These are phyloP conservation scores for Climacium dendroides DNA, from an alignment of 225 moss, liverwort and hornwort species.

Conservation along the genomic window DNA sequence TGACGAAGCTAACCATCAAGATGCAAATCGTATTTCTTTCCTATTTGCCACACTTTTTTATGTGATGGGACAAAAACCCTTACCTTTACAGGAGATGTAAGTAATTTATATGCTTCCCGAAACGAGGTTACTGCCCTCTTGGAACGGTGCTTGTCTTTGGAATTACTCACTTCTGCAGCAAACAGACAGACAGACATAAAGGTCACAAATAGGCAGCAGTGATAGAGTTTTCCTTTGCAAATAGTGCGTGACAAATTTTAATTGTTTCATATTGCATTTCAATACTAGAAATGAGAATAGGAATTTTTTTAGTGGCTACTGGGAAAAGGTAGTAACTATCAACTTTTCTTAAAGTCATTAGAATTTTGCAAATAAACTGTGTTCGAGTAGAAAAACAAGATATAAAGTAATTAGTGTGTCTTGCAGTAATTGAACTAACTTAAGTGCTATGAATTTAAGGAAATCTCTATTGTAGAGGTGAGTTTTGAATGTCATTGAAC, in stretches of 20 bases:
- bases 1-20: background rate
- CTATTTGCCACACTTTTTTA: background rate
- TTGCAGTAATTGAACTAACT: background rate
- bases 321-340: background rate
- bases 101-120: constrained; percentile 57
- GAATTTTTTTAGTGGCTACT: background rate
- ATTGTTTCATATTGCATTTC: background rate
- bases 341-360: background rate
- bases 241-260: background rate
- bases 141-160: background rate
- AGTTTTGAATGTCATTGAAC: background rate
- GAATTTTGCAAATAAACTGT: background rate
- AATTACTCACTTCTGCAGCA: constrained; percentile 29
- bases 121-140: constrained; percentile 44
- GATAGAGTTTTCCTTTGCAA: background rate
- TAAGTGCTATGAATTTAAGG: background rate
- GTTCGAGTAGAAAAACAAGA: background rate
- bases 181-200: background rate
- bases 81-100: constrained; percentile 73
- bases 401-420: background rate
- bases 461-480: background rate
- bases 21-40: background rate
- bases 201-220: background rate
- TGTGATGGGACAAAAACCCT: background rate
- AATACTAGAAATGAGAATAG: background rate